Base-by-base conservation (phyloP, 257 asterid genomes). In the Vinca minor region DNA sequence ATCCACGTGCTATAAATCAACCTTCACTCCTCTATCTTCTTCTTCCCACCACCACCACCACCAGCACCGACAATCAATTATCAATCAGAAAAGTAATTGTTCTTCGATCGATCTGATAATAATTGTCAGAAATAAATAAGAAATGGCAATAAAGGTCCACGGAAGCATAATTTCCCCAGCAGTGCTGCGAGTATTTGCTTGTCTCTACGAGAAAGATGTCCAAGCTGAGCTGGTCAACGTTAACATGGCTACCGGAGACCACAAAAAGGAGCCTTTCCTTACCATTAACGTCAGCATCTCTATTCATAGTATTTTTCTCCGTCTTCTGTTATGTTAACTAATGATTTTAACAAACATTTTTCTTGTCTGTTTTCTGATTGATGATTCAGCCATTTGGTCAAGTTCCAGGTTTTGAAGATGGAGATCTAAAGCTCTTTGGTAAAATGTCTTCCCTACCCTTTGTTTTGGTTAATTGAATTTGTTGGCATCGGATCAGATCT, bases 191-290 rank as follows among this genome's bases (percentile, higher is more conserved):
- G 87, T 81, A 7, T 54, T 69, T 6, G 79, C 82, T 7, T 60
- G 70, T 74, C 85, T 86, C n/a, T 12, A 63, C 13, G 89, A 87
- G 67, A 82, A 78, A 55, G 87, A 66, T 80, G 36, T 79, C 38
- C 7, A 78, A 13, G 83, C 60, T 53, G 82, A 82, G 70, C 64
- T 75, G 20, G 78, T 79, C 14, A 60, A 21, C 0, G 73, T 87
- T 18, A 60, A 84, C 49, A 21, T 87, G 81, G 17, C n/a, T 2
- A 11, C 61, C 1, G 84, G 78, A 9, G 79, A 81, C 39, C 89
- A 87, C 81, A 82, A 84, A 68, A 79, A 66, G 39, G 83, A 82
- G 39, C 77, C 80, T 45, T 84, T 67, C 69, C 65, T 87, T 17
- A 58, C 82, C 44, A 71, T 85, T 64, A 78, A 78, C 58, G 90